Percentiles rank a stretch among this genome's conserved stretches.
Conservation (phyloP, 306 rosid species). For the Amphicarpaea edgeworthii region DNA sequence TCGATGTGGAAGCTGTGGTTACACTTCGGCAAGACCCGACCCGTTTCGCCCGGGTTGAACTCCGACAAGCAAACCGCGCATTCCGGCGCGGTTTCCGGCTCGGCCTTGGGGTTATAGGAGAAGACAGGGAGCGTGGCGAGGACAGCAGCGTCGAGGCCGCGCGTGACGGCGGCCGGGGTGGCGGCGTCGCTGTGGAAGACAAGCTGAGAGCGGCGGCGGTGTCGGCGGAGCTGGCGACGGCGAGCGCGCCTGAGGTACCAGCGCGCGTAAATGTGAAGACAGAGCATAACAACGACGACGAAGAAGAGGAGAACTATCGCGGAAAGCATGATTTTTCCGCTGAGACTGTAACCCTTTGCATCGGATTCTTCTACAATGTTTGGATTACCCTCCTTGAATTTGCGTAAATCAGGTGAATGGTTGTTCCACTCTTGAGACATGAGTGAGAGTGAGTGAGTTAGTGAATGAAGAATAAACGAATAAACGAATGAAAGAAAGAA, state of each 20-base stretch:
- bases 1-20: constrained; percentile 72
- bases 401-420: neutral
- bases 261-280: constrained; percentile 82
- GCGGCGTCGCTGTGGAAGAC: constrained; percentile 55
- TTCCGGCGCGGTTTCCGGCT: constrained; percentile 52
- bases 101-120: constrained; percentile 47
- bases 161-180: constrained; percentile 4
- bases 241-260: constrained; percentile 73
- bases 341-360: constrained; percentile 48
- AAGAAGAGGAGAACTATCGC: constrained; percentile 70
- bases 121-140: constrained; percentile 70
- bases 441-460: neutral
- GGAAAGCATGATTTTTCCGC: constrained; percentile 79
- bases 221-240: constrained; percentile 56
- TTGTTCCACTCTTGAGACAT: neutral
- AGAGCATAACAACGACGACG: constrained; percentile 70
- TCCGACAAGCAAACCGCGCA: constrained; percentile 93
- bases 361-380: neutral
- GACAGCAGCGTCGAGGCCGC: constrained; percentile 70
- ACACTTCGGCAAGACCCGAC: constrained; percentile 80
- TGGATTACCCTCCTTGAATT: neutral
- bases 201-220: constrained; percentile 49
- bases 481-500: neutral
- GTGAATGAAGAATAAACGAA: neutral
- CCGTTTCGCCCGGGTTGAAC: constrained; percentile 67